Evolutionary conservation across 1,284 basidiomycete genomes (phyloP), one percentile per base, ranked within the genome.

Genomic region (Puccinia triticina): DNA sequence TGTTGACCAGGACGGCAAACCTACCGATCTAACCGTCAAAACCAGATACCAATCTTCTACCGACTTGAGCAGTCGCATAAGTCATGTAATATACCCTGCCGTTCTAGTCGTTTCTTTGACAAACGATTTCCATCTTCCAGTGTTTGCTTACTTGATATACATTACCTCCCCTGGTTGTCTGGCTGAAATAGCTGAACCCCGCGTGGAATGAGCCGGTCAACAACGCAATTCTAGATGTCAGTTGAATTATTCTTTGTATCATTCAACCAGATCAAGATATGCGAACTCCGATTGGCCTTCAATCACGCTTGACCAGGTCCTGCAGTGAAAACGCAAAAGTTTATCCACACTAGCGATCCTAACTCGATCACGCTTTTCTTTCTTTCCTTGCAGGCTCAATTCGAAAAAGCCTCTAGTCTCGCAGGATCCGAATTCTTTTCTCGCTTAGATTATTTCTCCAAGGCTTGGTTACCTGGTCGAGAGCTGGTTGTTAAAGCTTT

Each of bases 391-490:
- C 85, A 95, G 94, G 88, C 89, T 18, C 90, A 88, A 84, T 99
- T 99, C 87, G 88, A 89, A 78, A 90, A 91, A 85, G 96, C 96
- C 1, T 96, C 94, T 5, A 88, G 88, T 57, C 88, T 98, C 75
- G 92, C 95, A 0, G 96, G 97, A 0, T 89, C 90, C 83, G 97
- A 99, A 88, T 98, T 99, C 87, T 87, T 94, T 43, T 90, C 89
- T 14, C 90, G 93, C 81, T 88, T 99, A 40, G 90, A 92, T 86
- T 95, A 94, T 88, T 94, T 95, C 85, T 90, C 91, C 80, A 91
- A 93, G 67, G 92, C 94, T 11, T 99, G 96, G 96, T 89, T 98
- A 59, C 96, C 96, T 53, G 97, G 95, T 5, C 90, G 95, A 71
- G 92, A 94, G 85, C 89, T 97, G 53, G 93, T 99, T 72, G 87